A percentile compares a stretch with the other conserved stretches of the same genome.
Conservation (phyloP, 345 rosid species). For the Reutealis trisperma region DNA sequence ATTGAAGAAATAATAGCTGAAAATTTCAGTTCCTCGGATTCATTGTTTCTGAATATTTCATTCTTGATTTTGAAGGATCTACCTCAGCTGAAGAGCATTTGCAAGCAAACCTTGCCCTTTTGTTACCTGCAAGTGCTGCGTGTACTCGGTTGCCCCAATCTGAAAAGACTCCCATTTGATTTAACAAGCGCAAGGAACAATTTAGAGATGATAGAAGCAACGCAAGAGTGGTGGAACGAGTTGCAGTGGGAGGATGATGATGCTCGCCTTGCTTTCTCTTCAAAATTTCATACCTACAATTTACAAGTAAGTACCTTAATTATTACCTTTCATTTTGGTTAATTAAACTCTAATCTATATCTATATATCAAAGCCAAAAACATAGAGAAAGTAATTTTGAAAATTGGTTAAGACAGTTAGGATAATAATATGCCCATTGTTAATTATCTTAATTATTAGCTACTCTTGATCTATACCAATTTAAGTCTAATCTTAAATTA, state of each 20-base stretch:
- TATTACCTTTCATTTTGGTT: no score
- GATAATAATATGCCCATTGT: no score
- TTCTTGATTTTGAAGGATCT: background rate
- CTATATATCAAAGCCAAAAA: no score
- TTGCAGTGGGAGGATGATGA: constrained; percentile 31
- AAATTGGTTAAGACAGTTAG: no score
- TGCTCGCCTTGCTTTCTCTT: constrained; percentile 4
- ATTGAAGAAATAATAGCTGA: no score
- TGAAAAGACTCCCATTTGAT: constrained; percentile 26
- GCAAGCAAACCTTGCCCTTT: constrained; percentile 5
- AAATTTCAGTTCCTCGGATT: background rate
- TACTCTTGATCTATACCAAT: no score
- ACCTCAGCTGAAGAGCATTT: constrained; percentile 17
- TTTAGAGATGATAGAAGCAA: constrained; percentile 8
- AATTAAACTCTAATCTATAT: no score
- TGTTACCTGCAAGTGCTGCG: constrained; percentile 10
- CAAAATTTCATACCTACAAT: background rate
- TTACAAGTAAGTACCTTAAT: background rate
- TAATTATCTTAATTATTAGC: no score
- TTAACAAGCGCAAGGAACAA: background rate
- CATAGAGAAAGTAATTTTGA: no score
- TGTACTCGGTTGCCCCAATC: background rate
- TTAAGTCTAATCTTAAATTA: no score
- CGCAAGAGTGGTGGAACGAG: constrained; percentile 23
- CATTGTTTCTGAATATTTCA: background rate